Base-by-base conservation (phyloP, 768 basidiomycete species). In the Saitozyma sp. region DNA sequence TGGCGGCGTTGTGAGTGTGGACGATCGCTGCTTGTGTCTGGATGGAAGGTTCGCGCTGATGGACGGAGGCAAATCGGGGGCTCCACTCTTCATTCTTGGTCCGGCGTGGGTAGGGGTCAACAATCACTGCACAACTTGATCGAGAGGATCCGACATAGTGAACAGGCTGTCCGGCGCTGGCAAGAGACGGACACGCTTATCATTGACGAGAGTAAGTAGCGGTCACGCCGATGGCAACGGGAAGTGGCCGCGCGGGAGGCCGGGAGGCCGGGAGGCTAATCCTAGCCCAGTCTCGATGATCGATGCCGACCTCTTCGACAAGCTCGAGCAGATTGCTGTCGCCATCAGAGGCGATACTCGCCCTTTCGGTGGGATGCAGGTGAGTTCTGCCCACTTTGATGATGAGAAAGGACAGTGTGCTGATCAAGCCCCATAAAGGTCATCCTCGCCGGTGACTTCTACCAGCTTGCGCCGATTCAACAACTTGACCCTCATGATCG, bases 1-100 rank as follows among this genome's bases (percentile, higher is more conserved):
- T 97, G 73, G 94, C 95, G 2, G 74, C 65, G 9, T 65, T 75
- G 74, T 75, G 57, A 73, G 74, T 70, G 11, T 1, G 1, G 6
- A 6, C 16, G 41, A 45, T 7, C 45, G 20, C 9, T 39, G 5
- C 19, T 42, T 11, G 4, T 6, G 17, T 48, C 46, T 14, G 17
- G 14, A 17, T 48, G 17, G 7, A 13, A 10, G 48, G 16, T 6
- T 9, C 3, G 8, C 2, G 17, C 20, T 19, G 20, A 19, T 40
- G 14, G 5, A 6, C 48, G 29, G 29, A 74, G 72, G 3, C 68
- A 74, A 52, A 71, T 74, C 29, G 72, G 72, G 0, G 72, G 72
- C 9, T 57, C 59, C 16, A 74, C 72, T 0, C 46, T 72, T 14
- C 72, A 76, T 61, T 66, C 72, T 1, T 72, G 72, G 75, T 64